phyloP scores from a whole-genome alignment of 192 early-diverging fungal species.

The Funneliformis geosporum region DNA sequence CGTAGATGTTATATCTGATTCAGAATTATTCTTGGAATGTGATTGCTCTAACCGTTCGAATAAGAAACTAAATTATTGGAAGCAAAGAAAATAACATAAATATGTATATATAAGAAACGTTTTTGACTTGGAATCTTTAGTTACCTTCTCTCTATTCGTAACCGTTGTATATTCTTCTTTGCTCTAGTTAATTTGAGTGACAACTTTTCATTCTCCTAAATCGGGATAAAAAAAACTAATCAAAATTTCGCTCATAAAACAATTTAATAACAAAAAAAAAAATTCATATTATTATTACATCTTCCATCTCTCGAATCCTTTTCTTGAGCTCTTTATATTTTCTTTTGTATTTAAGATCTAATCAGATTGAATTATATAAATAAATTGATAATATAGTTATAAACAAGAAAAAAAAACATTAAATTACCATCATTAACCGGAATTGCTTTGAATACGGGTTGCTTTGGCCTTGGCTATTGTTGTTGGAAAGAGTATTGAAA shows the following conservation, averaged over 20 bases:
- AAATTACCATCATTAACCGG: constrained; percentile 16
- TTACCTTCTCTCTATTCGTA: constrained; percentile 45
- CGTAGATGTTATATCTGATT: constrained; percentile 26
- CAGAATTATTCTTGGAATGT: constrained; percentile 23
- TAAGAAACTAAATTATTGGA: constrained; percentile 28
- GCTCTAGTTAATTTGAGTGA: constrained; percentile 35
- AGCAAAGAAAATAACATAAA: not conserved
- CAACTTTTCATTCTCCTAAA: constrained; percentile 44
- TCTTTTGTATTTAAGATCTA: constrained; percentile 32
- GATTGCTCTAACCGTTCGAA: constrained; percentile 37
- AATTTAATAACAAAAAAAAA: not conserved
- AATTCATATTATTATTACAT: constrained; percentile 36
- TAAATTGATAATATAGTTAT: not conserved
- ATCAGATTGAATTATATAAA: not conserved
- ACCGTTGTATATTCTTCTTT: constrained; percentile 39
- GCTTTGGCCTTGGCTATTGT: constrained; percentile 21
- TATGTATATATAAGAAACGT: not conserved
- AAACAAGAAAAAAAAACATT: not conserved
- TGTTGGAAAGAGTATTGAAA: not conserved
- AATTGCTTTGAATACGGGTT: constrained; percentile 14
- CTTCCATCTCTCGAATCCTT: constrained; percentile 44
- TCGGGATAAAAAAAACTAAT: not conserved
- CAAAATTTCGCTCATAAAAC: not conserved
- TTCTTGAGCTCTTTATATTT: constrained; percentile 48
- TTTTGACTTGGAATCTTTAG: not conserved